Conservation (phyloP, 148 eudicot species). For the Chenopodium album region DNA sequence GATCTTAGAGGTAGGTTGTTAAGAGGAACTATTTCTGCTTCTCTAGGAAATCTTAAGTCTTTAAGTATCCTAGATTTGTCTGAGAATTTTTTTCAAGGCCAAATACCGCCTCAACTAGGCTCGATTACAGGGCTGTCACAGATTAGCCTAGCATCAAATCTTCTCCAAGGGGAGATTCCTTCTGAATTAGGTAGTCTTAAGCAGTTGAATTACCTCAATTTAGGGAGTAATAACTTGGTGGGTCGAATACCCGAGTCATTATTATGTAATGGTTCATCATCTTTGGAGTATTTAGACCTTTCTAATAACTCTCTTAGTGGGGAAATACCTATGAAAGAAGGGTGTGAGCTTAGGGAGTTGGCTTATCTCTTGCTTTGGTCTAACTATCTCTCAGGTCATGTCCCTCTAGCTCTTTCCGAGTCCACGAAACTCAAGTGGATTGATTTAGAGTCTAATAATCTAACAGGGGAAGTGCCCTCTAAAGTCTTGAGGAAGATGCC, state of each 20-base stretch:
- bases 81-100: constrained; percentile 56
- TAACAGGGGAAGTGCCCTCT: constrained; percentile 62
- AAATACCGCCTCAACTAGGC: constrained; percentile 62
- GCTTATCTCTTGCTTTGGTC: constrained; percentile 77
- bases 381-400: constrained; percentile 48
- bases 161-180: constrained; percentile 59
- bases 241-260: constrained; percentile 56
- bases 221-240: constrained; percentile 60
- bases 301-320: constrained; percentile 79
- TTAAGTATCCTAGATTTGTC: constrained; percentile 59
- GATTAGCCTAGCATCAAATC: constrained; percentile 66
- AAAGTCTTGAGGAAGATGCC: constrained; percentile 47
- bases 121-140: constrained; percentile 44
- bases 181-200: constrained; percentile 49
- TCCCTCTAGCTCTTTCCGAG: constrained; percentile 58
- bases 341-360: constrained; percentile 56
- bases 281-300: constrained; percentile 69
- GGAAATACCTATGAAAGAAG: constrained; percentile 48
- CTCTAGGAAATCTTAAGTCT: constrained; percentile 50
- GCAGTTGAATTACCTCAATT: constrained; percentile 48
- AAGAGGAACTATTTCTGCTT: constrained; percentile 60
- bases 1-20: constrained; percentile 50
- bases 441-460: constrained; percentile 60
- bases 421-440: constrained; percentile 72
- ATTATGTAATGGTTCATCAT: constrained; percentile 49